Percentiles rank a stretch among this genome's conserved stretches.
phyloP scores from a whole-genome alignment of 768 basidiomycete genomes.

The Termitomyces sp. region DNA sequence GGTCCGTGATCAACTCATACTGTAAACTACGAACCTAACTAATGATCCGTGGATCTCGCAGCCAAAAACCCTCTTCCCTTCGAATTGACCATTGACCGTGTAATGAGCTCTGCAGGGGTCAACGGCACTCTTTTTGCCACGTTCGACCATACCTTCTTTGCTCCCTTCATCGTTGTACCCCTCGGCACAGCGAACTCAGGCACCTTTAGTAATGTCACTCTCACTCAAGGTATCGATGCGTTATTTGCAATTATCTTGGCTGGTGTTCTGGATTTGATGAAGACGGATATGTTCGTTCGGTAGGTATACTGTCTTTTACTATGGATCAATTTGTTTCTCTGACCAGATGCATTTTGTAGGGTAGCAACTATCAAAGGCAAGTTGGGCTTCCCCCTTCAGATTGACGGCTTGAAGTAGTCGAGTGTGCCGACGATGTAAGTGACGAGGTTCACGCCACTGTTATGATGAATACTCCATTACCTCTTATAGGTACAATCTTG shows the following conservation, averaged over 20 bases:
- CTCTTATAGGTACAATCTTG: background rate
- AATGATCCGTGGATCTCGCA: constrained; percentile 11
- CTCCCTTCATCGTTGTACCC: constrained; percentile 46
- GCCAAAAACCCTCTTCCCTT: constrained; percentile 41
- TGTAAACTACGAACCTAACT: background rate
- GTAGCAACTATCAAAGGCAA: constrained; percentile 24
- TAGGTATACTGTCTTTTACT: constrained; percentile 13
- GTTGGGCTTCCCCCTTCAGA: constrained; percentile 30
- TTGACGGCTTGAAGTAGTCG: constrained; percentile 31
- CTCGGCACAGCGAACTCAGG: constrained; percentile 55
- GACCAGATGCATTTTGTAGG: background rate
- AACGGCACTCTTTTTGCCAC: constrained; percentile 52
- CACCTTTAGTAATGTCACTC: constrained; percentile 48
- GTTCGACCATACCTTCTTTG: constrained; percentile 54
- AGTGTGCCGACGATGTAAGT: constrained; percentile 33
- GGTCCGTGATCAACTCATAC: constrained; percentile 17
- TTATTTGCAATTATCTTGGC: constrained; percentile 54
- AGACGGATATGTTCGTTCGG: constrained; percentile 35
- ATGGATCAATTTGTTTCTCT: constrained; percentile 12
- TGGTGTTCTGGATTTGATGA: constrained; percentile 47
- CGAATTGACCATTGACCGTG: constrained; percentile 41
- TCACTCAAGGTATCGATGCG: constrained; percentile 45
- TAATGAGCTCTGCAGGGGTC: constrained; percentile 41
- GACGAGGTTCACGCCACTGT: background rate
- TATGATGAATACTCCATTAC: background rate